Conservation (phyloP, 305 asterid genomes). For the Fraxinus paxiana region DNA sequence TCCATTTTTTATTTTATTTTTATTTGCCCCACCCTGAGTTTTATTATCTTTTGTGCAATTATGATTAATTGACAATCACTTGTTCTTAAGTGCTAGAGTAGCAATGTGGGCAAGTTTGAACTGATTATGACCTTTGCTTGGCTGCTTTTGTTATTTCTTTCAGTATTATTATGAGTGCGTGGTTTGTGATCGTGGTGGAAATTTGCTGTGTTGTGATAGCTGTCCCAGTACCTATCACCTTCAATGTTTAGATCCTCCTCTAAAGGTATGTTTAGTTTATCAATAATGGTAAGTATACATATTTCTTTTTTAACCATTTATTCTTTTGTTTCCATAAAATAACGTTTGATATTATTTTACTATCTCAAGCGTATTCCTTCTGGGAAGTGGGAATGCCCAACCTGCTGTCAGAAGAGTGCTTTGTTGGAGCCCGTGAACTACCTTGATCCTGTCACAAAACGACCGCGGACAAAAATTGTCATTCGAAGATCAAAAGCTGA, state of each 20-base stretch:
- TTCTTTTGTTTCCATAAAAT: conserved; percentile 22
- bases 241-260: conserved; percentile 61
- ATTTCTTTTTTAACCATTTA: neutral
- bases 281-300: neutral
- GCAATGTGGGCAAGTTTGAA: too few species aligned
- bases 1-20: too few species aligned
- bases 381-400: conserved; percentile 84
- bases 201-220: conserved; percentile 55
- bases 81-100: too few species aligned
- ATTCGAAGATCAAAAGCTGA: conserved; percentile 56
- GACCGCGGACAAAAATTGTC: conserved; percentile 55
- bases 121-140: neutral
- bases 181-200: conserved; percentile 65
- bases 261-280: conserved; percentile 42
- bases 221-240: conserved; percentile 60
- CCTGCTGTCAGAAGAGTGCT: conserved; percentile 44
- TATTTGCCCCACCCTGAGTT: neutral
- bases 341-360: conserved; percentile 20
- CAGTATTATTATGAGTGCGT: conserved; percentile 88
- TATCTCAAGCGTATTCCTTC: conserved; percentile 56
- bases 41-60: neutral
- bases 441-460: conserved; percentile 51
- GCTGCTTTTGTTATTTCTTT: conserved; percentile 21
- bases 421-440: conserved; percentile 35
- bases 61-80: too few species aligned